phyloP scores from a whole-genome alignment of 441 rosid species.

The Populus tomentosa region DNA sequence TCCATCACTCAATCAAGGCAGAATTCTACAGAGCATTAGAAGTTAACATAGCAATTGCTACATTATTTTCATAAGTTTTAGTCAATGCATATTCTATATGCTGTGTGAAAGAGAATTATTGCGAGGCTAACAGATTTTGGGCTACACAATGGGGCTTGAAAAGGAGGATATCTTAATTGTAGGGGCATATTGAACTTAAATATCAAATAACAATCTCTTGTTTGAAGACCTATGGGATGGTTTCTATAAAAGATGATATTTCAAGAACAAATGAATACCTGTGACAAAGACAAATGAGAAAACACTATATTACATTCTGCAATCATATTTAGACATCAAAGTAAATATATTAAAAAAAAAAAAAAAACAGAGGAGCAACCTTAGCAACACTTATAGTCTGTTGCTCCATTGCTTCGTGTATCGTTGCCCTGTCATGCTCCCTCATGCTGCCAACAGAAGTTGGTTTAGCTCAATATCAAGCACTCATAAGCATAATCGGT shows the following conservation, averaged over 20 bases:
- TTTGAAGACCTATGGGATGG: not conserved
- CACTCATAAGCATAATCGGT: not conserved
- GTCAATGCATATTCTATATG: not conserved
- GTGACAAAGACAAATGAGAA: too few species aligned
- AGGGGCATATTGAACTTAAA: not conserved
- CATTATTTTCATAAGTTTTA: not conserved
- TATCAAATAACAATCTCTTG: not conserved
- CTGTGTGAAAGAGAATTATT: not conserved
- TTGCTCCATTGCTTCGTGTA: conserved; percentile 99
- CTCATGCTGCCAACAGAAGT: conserved; percentile 61
- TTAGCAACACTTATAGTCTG: conserved; percentile 97
- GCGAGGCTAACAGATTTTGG: not conserved
- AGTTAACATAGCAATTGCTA: not conserved
- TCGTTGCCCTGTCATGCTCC: conserved; percentile 96
- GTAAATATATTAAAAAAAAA: not conserved
- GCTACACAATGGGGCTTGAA: not conserved
- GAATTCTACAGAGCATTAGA: not conserved
- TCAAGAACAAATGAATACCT: too few species aligned
- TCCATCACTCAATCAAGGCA: not conserved
- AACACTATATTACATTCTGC: not conserved
- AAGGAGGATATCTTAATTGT: not conserved
- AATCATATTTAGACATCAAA: not conserved
- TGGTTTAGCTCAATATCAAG: conserved; percentile 2
- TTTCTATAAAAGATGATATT: not conserved
- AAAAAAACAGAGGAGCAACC: conserved; percentile 30